A percentile compares a stretch with the other conserved stretches of the same genome.
Evolutionary conservation across 2,329 filamentous ascomycete species (phyloP).

Genomic region (Scedosporium minutisporum): DNA sequence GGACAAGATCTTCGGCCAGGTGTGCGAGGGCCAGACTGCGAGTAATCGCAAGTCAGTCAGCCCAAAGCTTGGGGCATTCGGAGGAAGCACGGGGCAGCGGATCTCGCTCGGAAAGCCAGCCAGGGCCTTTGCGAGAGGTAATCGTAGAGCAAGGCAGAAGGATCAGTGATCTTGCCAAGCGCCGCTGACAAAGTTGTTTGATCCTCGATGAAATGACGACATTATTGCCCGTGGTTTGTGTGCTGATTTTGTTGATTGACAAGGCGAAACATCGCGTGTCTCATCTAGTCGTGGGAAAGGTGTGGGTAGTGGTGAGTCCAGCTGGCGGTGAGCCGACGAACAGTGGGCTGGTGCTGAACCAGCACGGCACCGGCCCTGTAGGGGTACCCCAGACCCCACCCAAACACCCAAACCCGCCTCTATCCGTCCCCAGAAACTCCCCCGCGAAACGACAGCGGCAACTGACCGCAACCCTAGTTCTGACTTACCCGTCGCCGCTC

Average conservation of each 20-base stretch:
- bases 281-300: not conserved
- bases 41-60: not conserved
- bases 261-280: not conserved
- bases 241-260: not conserved
- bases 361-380: not conserved
- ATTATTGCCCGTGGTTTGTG: not conserved
- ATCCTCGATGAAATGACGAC: slow-evolving; percentile 3
- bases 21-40: slow-evolving; percentile 6
- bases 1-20: slow-evolving; percentile 1
- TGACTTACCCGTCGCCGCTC: not conserved
- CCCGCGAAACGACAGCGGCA: not conserved
- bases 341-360: slow-evolving; percentile 4
- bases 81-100: slow-evolving; percentile 2
- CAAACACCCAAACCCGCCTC: not conserved
- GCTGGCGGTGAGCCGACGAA: not conserved
- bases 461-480: not conserved
- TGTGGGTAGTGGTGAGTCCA: not conserved
- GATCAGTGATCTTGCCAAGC: not conserved
- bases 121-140: not conserved
- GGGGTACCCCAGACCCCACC: not conserved
- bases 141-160: not conserved
- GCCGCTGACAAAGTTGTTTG: slow-evolving; percentile 3
- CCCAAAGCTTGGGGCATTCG: not conserved
- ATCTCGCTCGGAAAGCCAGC: not conserved
- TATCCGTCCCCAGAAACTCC: slow-evolving; percentile 1